Evolutionary conservation across 2,329 filamentous ascomycete genomes (phyloP).

Genomic region (Domatiomyces catenatus): DNA sequence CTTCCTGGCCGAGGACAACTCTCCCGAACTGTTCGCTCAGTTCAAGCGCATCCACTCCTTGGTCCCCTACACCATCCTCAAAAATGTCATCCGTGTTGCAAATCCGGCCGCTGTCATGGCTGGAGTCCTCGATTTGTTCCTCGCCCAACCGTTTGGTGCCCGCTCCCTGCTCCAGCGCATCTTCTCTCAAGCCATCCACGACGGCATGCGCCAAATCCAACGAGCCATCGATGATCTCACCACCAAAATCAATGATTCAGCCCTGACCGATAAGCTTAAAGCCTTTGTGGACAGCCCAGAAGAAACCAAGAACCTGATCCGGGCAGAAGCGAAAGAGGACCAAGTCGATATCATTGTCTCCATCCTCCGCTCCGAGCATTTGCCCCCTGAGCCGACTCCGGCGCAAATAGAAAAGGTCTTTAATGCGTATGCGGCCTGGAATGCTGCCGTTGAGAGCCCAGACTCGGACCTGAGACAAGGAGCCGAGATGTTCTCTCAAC

Average conservation of each 20-base stretch:
- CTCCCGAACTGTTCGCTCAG: slow-evolving; percentile 87
- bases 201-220: slow-evolving; percentile 77
- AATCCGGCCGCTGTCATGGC: slow-evolving; percentile 96
- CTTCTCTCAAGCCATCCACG: slow-evolving; percentile 77
- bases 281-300: slow-evolving; percentile 64
- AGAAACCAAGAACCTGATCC: slow-evolving; percentile 55
- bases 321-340: slow-evolving; percentile 56
- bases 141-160: slow-evolving; percentile 85
- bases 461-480: slow-evolving; percentile 80
- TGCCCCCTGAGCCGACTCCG: slow-evolving; percentile 54
- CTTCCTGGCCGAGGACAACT: slow-evolving; percentile 96
- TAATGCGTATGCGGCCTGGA: slow-evolving; percentile 94
- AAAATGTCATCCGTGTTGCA: slow-evolving; percentile 91
- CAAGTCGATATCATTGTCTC: slow-evolving; percentile 73
- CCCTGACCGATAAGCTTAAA: slow-evolving; percentile 68
- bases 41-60: slow-evolving; percentile 87
- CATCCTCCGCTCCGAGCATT: slow-evolving; percentile 62
- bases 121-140: slow-evolving; percentile 83
- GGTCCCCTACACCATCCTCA: slow-evolving; percentile 81
- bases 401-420: slow-evolving; percentile 72
- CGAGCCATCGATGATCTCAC: slow-evolving; percentile 67
- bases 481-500: slow-evolving; percentile 78
- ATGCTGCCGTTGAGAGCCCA: slow-evolving; percentile 78
- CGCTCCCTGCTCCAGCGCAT: slow-evolving; percentile 86
- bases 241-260: slow-evolving; percentile 62